phyloP scores from a whole-genome alignment of 176 grass and related monocot species.

The Avena eriantha region DNA sequence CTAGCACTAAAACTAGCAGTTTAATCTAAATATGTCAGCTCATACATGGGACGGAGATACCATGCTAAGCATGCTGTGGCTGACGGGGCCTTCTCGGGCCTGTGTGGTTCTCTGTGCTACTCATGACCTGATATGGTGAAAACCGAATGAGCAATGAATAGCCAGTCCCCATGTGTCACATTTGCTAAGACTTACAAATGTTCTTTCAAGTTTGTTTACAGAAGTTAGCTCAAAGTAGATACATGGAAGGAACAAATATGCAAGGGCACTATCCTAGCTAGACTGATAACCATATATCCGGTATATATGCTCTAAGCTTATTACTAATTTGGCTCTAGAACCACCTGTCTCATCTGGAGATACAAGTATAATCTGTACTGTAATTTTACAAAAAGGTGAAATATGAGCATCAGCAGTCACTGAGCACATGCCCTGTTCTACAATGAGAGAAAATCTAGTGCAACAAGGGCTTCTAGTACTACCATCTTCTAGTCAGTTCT shows the following conservation, averaged over 20 bases:
- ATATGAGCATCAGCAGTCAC: background rate
- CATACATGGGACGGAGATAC: background rate
- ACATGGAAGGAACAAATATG: background rate
- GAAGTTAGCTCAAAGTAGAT: background rate
- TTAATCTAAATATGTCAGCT: background rate
- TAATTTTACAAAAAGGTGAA: background rate
- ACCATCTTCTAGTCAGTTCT: background rate
- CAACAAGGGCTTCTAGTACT: background rate
- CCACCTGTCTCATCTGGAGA: background rate
- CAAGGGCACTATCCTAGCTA: background rate
- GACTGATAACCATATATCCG: background rate
- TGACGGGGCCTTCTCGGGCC: background rate
- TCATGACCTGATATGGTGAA: too few species aligned
- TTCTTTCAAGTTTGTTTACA: background rate
- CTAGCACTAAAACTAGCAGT: background rate
- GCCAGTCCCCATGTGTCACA: background rate
- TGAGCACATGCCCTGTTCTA: background rate
- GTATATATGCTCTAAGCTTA: background rate
- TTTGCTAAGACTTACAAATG: background rate
- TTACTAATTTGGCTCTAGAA: background rate
- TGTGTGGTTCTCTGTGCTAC: background rate
- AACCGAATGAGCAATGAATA: too few species aligned
- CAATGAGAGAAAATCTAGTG: background rate
- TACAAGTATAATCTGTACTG: background rate
- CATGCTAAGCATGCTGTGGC: background rate